phyloP scores from a whole-genome alignment of 2,329 filamentous ascomycete genomes.

The Arthrobotrys megalospora region DNA sequence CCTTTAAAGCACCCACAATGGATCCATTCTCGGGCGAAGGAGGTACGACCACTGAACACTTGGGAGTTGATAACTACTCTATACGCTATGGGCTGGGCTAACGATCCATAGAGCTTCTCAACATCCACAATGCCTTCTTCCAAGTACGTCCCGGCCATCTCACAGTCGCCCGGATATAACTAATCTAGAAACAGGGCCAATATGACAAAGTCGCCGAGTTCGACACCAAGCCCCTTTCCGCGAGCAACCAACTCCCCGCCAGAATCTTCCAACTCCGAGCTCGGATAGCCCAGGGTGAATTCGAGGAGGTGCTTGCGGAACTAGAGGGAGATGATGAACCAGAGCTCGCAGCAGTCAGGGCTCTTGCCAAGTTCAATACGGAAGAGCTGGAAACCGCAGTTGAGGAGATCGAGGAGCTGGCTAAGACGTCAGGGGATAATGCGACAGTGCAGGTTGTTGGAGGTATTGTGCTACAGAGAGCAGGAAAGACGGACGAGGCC shows the following conservation, averaged over 20 bases:
- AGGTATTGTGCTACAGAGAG: conserved; percentile 84
- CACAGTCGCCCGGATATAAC: background rate
- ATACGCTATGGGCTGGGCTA: conserved; percentile 8
- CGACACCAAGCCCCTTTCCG: conserved; percentile 82
- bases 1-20: conserved; percentile 69
- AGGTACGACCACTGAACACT: conserved; percentile 62
- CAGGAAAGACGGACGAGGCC: conserved; percentile 87
- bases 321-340: conserved; percentile 77
- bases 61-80: background rate
- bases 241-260: conserved; percentile 82
- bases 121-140: conserved; percentile 80
- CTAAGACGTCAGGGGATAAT: conserved; percentile 79
- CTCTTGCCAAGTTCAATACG: conserved; percentile 78
- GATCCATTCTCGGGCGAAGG: conserved; percentile 80
- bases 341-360: conserved; percentile 82
- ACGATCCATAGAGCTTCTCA: conserved; percentile 73
- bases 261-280: conserved; percentile 85
- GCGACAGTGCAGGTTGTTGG: conserved; percentile 83
- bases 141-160: conserved; percentile 66
- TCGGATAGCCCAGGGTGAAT: conserved; percentile 84
- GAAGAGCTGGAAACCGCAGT: conserved; percentile 75
- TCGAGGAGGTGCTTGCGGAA: conserved; percentile 79
- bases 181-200: conserved; percentile 74
- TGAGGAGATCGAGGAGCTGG: conserved; percentile 77
- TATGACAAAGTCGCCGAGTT: conserved; percentile 89